These are phyloP conservation scores for Anethum foeniculum DNA, from an alignment of 140 eudicot species.

Conservation along the genomic window DNA sequence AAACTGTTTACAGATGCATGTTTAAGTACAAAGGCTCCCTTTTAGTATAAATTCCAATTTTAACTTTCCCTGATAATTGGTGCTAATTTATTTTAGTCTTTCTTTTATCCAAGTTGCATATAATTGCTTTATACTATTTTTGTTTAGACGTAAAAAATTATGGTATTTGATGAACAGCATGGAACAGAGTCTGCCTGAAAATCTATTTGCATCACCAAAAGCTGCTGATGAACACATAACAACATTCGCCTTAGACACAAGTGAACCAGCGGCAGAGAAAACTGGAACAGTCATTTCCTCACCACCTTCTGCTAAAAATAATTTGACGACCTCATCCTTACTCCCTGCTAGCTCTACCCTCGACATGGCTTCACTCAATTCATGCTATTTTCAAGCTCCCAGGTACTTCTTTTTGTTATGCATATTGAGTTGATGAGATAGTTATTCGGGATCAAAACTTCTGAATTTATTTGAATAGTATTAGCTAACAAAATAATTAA, in stretches of 20 bases:
- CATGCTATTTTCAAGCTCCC: conserved; percentile 78
- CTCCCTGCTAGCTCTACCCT: conserved; percentile 50
- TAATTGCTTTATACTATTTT: not conserved
- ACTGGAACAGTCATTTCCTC: conserved; percentile 5
- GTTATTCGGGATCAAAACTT: not conserved
- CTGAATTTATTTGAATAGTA: not conserved
- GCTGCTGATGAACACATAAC: conserved; percentile 32
- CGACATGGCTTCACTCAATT: conserved; percentile 60
- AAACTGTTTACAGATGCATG: not conserved
- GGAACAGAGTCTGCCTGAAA: conserved; percentile 84
- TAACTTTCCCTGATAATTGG: not conserved
- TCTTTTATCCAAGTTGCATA: not conserved
- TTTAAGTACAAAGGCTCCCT: not conserved
- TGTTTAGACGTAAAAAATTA: not conserved
- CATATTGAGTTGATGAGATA: not conserved
- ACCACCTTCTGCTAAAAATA: conserved; percentile 19
- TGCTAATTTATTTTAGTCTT: not conserved
- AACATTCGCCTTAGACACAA: conserved; percentile 23
- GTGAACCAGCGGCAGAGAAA: conserved; percentile 14
- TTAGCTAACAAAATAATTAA: not conserved
- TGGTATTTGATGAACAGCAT: conserved; percentile 29
- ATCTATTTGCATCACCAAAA: conserved; percentile 72
- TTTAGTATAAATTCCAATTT: not conserved
- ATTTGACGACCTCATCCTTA: conserved; percentile 40
- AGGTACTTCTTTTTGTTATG: conserved; percentile 28